Evolutionary conservation across 2,329 filamentous ascomycete species (phyloP), one percentile per base, ranked within the genome.

Genomic region (Coleophoma crateriformis): DNA sequence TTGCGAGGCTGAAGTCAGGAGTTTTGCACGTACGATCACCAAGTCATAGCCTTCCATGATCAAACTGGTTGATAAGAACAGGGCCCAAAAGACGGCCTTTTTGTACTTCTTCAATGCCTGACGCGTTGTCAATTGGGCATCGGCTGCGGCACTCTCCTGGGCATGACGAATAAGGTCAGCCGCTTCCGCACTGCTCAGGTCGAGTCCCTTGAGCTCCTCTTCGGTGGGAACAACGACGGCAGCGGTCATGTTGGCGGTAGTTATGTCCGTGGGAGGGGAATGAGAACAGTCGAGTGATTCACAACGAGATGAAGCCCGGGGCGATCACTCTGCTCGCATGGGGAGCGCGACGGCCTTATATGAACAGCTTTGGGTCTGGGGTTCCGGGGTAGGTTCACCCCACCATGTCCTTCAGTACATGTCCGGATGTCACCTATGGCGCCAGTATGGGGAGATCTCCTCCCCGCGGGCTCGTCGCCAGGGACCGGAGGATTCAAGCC

Each of bases 161-260:
- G 52, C 52, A 47, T 53, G 50, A 22, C 49, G 47, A 22, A 54
- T 54, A 40, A 54, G 52, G 15, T 54, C 50, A n/a, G 52, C 41
- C 19, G 48, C 14, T 15, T 45, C 46, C 13, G 52, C 45, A 20
- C 50, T 46, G 33, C 40, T 48, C 22, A 54, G 27, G 37, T 54
- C 48, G 34, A 54, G 47, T 12, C 42, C 45, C 38, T 50, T 44
- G 33, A 54, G 52, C 42, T 50, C 52, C 32, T 53, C 39, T n/a
- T 50, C 50, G n/a, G 52, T 54, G 12, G 52, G 52, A 33, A 53
- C 41, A n/a, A 54, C 37, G 22, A 46, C 52, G 32, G 34, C 45
- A n/a, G 17, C 38, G 10, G 39, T 47, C 52, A 54, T 15, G 66
- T 7, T 38, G 35, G 13, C 15, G 35, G 35, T 27, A 4, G 27